Evolutionary conservation across 345 rosid genomes (phyloP).

Genomic region (Eucalyptus polyanthemos): DNA sequence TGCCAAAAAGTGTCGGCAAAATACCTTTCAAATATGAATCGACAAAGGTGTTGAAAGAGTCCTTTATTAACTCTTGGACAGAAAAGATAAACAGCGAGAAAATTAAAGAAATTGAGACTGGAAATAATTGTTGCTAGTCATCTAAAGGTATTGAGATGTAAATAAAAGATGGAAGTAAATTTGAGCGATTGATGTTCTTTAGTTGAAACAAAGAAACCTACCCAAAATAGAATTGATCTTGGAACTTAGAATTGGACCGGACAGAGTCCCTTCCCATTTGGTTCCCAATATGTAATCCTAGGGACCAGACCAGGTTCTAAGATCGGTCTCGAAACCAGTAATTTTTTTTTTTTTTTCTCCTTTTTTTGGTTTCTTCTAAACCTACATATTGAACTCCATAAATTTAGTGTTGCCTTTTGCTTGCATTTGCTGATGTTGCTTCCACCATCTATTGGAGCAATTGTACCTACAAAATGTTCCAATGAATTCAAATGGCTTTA

Average conservation of each 20-base stretch:
- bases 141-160: background rate
- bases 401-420: background rate
- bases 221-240: background rate
- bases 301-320: background rate
- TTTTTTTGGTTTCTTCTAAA: background rate
- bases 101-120: background rate
- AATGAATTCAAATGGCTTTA: background rate
- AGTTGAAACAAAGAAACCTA: background rate
- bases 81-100: background rate
- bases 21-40: background rate
- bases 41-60: background rate
- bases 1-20: background rate
- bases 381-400: background rate
- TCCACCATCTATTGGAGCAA: background rate
- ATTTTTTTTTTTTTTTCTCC: background rate
- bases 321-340: background rate
- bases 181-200: background rate
- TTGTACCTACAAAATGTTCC: background rate
- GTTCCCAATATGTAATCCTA: too few species aligned
- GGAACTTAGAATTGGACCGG: accelerated
- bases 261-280: too few species aligned
- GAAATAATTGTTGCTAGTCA: background rate
- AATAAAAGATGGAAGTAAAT: background rate
- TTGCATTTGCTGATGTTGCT: background rate
- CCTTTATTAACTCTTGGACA: background rate